Base-by-base conservation (phyloP, 192 early-diverging fungal species). In the Coemansia sp. region DNA sequence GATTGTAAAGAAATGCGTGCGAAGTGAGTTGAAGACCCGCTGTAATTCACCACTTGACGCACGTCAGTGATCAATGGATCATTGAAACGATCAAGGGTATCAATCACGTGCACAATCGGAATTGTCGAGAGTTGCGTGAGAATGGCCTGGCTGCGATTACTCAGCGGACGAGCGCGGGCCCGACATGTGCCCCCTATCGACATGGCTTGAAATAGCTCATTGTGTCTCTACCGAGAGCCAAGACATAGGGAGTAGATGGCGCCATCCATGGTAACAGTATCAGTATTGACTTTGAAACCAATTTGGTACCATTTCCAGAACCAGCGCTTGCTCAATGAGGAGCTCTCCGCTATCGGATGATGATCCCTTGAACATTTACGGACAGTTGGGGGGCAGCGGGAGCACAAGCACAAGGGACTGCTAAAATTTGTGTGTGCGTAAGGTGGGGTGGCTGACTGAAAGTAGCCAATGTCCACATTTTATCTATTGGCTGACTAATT, bases 351-450 rank as follows among this genome's bases (percentile, higher is more conserved):
- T 20, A 47, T 47, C 45, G 45, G 45, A 47, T 20, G 45, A 47
- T 18, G 45, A 47, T 47, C 45, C n/a, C 18, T 47, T 18, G 45
- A 9, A 20, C 45, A 20, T 20, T 47, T 47, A 22, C 9, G 45
- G n/a, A 47, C 3, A 20, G 5, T 8, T 47, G 45, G 45, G 43
- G 45, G 45, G 18, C 45, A 9, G 8, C 18, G 45, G 45, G 45
- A 47, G 45, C 45, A 47, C 45, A 47, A 47, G 45, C 45, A 47
- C 45, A 20, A 47, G 45, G 45, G 45, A 47, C 45, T 47, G 45
- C 45, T 47, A 47, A 9, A 47, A 47, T 40, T 40, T 40, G 39
- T 40, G 39, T 40, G 39, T 12, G 34, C 34, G 34, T 35, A 44
- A 44, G 12, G 15, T 44, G 15, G 16, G 13, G 41, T 44, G 41